phyloP scores from a whole-genome alignment of 805 yeast genomes.

The Kazachstania psychrophila region DNA sequence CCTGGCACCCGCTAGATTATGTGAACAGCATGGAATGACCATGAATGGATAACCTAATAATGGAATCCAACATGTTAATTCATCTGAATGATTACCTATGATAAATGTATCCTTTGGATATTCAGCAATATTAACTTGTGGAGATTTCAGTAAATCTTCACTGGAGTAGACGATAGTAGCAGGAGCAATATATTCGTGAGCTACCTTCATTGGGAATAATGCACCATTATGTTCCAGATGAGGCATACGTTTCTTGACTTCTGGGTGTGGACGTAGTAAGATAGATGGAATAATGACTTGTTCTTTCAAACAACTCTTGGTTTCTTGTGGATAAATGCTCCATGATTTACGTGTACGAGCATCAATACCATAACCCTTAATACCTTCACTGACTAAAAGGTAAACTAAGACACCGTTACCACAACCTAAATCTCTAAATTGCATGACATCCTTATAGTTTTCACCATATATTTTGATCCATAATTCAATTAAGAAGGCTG shows the following conservation, averaged over 20 bases:
- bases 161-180: constrained; percentile 30
- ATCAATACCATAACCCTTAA: constrained; percentile 75
- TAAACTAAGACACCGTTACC: constrained; percentile 86
- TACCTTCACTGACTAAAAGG: constrained; percentile 70
- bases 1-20: constrained; percentile 69
- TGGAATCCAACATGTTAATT: constrained; percentile 92
- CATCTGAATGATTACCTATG: constrained; percentile 94
- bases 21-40: constrained; percentile 94
- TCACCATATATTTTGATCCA: constrained; percentile 52
- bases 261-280: constrained; percentile 61
- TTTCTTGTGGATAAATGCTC: constrained; percentile 60
- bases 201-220: constrained; percentile 30
- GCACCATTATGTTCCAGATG: constrained; percentile 52
- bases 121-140: constrained; percentile 50
- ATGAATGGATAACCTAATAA: constrained; percentile 75
- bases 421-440: constrained; percentile 86
- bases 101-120: constrained; percentile 66
- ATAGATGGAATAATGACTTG: constrained; percentile 78
- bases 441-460: constrained; percentile 32
- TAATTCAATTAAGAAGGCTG: constrained; percentile 82
- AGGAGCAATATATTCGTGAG: constrained; percentile 41
- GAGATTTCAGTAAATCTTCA: constrained; percentile 39
- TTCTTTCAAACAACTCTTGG: constrained; percentile 51
- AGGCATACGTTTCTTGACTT: constrained; percentile 44
- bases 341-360: constrained; percentile 86